Evolutionary conservation across 306 rosid genomes (phyloP), one percentile per base, ranked within the genome.

Genomic region (Rubus parviflorus): DNA sequence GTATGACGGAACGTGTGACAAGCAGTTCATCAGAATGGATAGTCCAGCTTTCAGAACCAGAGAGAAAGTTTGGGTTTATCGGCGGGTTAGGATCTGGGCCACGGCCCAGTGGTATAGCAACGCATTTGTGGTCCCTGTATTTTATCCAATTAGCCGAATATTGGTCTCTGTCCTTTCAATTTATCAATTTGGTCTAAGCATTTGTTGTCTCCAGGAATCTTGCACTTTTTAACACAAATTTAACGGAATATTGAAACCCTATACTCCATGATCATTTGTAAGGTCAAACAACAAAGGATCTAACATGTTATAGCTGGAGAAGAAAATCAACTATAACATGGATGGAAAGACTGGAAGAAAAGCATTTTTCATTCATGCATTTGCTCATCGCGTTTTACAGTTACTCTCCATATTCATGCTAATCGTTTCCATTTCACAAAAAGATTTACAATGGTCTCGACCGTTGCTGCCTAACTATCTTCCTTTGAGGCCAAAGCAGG

Each of bases 21-120:
- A 80, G 84, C 88, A 77, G 87, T 73, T 91, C 98, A 91, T 91
- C 80, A 85, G 70, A 11, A 35, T 35, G 47, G 62, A 51, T 70
- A 49, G 75, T 71, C 3, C 52, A 12, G 51, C 13, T 54, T 23
- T 46, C 58, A 38, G 19, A 51, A 58, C 17, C 54, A 40, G 66
- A 54, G 66, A 53, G 35, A 17, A 61, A n/a, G 13, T 17, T 51
- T 19, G 75, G 48, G 64, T 52, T 71, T 71, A 20, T n/a, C 5
- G 4, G 15, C 35, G 53, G 53, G 72, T 20, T 23, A 30, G n/a
- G 25, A 30, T 25, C 38, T 8, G 46, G 70, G 14, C 23, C 68
- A 4, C 1, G 17, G 66, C 66, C 41, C 66, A 60, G 66, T 22
- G 14, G 30, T 56, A 8, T 12, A 42, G 6, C 2, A 42, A 42